Conservation (phyloP, 108 stramenopile species). For the Nitzschia palea region DNA sequence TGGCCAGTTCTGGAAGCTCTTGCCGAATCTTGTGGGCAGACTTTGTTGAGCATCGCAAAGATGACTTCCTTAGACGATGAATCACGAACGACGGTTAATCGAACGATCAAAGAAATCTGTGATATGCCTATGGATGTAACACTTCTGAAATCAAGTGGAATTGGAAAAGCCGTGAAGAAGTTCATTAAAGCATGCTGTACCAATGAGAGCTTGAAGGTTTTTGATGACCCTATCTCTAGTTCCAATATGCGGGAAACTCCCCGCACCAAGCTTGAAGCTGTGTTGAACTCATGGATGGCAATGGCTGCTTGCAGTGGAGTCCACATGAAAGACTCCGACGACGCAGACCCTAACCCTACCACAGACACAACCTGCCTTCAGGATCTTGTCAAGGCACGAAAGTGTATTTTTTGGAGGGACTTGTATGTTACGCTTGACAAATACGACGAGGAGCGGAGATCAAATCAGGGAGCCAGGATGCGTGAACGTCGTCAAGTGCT, state of each 20-base stretch:
- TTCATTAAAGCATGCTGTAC: conserved; percentile 32
- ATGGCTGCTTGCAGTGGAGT: conserved; percentile 44
- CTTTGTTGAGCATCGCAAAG: not conserved
- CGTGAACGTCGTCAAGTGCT: conserved; percentile 45
- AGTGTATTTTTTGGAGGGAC: conserved; percentile 51
- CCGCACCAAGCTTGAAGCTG: conserved; percentile 21
- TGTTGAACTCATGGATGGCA: conserved; percentile 47
- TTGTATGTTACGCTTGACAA: conserved; percentile 37
- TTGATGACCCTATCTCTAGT: conserved; percentile 21
- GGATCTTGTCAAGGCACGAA: conserved; percentile 23
- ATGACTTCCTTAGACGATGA: conserved; percentile 2
- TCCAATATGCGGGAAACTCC: conserved; percentile 27
- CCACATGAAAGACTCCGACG: not conserved
- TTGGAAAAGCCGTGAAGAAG: conserved; percentile 49
- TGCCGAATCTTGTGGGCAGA: conserved; percentile 15
- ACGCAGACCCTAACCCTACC: not conserved
- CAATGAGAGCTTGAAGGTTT: conserved; percentile 2
- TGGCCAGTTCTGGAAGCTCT: conserved; percentile 46
- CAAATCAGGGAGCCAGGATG: conserved; percentile 51
- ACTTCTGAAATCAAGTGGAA: conserved; percentile 38
- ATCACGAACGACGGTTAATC: not conserved
- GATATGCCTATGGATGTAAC: conserved; percentile 48
- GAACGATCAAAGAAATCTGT: conserved; percentile 20
- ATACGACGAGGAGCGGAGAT: conserved; percentile 35
- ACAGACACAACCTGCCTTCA: not conserved